Evolutionary conservation across 2,329 filamentous ascomycete species (phyloP).

Genomic region (Trichoderma harzianum): DNA sequence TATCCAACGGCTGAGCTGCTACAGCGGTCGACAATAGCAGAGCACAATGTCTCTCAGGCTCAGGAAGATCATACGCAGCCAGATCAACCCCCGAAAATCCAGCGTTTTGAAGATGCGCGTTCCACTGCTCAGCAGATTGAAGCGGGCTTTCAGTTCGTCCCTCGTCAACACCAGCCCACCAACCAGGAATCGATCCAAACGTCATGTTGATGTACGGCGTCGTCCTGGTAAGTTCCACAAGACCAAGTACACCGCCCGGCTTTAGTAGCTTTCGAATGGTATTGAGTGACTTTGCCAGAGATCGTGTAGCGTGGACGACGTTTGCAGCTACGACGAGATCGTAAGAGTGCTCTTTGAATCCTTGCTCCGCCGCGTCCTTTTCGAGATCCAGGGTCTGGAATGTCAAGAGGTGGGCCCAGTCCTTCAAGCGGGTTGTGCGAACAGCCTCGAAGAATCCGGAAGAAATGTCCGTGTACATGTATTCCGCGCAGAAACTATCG

Average conservation of each 20-base stretch:
- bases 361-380: conserved; percentile 28
- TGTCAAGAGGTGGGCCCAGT: conserved; percentile 25
- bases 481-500: conserved; percentile 18
- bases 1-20: not conserved
- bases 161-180: conserved; percentile 11
- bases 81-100: conserved; percentile 2
- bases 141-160: not conserved
- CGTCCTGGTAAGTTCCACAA: conserved; percentile 27
- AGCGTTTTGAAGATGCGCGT: not conserved
- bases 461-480: conserved; percentile 41
- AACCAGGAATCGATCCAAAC: not conserved
- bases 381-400: conserved; percentile 37
- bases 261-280: conserved; percentile 28
- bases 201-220: conserved; percentile 1
- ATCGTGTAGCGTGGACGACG: conserved; percentile 31
- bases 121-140: not conserved
- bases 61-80: conserved; percentile 6
- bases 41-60: conserved; percentile 1
- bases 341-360: conserved; percentile 26
- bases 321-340: conserved; percentile 33
- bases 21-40: not conserved
- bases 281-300: conserved; percentile 26
- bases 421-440: conserved; percentile 26
- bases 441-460: conserved; percentile 34
- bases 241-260: conserved; percentile 31